phyloP scores from a whole-genome alignment of 768 basidiomycete species.

The Pulveroboletus sp. region DNA sequence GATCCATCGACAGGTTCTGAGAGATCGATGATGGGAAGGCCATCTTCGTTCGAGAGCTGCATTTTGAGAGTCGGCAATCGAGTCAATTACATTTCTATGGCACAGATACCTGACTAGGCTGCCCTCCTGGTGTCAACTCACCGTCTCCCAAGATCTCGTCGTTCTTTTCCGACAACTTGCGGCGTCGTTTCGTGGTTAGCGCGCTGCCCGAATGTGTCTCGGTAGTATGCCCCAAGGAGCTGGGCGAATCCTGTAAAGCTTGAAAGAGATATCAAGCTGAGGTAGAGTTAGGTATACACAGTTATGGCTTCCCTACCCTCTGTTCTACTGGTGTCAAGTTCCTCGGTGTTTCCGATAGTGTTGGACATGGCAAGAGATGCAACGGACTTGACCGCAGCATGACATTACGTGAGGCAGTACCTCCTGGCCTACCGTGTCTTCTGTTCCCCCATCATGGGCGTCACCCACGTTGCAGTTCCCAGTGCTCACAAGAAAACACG shows the following conservation, averaged over 20 bases:
- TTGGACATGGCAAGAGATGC: conserved; percentile 17
- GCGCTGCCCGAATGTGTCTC: conserved; percentile 16
- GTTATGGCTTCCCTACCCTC: conserved; percentile 33
- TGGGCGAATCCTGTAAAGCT: conserved; percentile 39
- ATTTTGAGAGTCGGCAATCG: conserved; percentile 17
- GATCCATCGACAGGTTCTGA: conserved; percentile 46
- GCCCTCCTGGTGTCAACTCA: conserved; percentile 38
- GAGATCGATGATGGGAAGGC: conserved; percentile 75
- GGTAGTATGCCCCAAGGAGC: conserved; percentile 29
- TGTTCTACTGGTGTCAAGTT: conserved; percentile 30
- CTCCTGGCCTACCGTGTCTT: conserved; percentile 3
- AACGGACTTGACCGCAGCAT: too few species aligned
- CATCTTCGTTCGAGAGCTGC: conserved; percentile 72
- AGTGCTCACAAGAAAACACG: conserved; percentile 40
- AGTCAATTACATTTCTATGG: conserved; percentile 12
- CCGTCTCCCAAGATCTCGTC: conserved; percentile 46
- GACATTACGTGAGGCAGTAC: conserved; percentile 17
- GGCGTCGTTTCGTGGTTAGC: conserved; percentile 44
- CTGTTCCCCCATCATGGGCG: conserved; percentile 34
- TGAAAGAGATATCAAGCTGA: conserved; percentile 9
- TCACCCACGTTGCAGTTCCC: conserved; percentile 33
- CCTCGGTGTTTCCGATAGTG: conserved; percentile 12
- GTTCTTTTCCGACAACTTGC: conserved; percentile 55
- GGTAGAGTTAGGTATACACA: background rate
- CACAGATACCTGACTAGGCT: conserved; percentile 58